Conservation (phyloP, 495 filamentous ascomycete genomes). For the Cryomyces minteri region DNA sequence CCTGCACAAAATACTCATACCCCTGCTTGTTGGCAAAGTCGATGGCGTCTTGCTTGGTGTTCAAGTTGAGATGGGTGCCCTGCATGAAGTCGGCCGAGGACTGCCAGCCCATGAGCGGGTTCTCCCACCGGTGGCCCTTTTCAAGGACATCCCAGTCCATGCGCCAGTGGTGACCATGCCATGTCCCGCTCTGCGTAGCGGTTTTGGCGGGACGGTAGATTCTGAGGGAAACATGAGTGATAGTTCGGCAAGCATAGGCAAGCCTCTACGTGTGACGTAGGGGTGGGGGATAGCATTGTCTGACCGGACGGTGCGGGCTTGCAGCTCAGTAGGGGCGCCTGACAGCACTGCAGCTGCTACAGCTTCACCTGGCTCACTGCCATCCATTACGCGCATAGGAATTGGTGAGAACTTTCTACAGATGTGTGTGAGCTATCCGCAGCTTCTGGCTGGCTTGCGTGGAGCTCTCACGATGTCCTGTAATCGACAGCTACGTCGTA, state of each 20-base stretch:
- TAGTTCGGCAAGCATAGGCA: neutral
- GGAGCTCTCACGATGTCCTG: slow-evolving; percentile 50
- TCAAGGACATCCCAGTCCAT: slow-evolving; percentile 95
- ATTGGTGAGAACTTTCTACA: slow-evolving; percentile 72
- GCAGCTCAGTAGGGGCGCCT: slow-evolving; percentile 81
- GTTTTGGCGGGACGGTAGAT: slow-evolving; percentile 84
- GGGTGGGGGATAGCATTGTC: slow-evolving; percentile 2
- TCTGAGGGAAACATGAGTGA: slow-evolving; percentile 22
- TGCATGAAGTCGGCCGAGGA: slow-evolving; percentile 88
- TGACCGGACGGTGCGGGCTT: slow-evolving; percentile 85
- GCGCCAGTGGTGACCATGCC: slow-evolving; percentile 69
- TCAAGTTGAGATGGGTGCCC: slow-evolving; percentile 77
- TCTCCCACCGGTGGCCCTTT: slow-evolving; percentile 93
- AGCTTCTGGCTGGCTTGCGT: neutral
- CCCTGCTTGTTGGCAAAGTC: slow-evolving; percentile 94
- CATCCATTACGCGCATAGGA: slow-evolving; percentile 73
- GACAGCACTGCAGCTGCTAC: slow-evolving; percentile 74
- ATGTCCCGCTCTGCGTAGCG: slow-evolving; percentile 81
- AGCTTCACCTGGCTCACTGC: slow-evolving; percentile 60
- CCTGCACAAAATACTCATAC: slow-evolving; percentile 97
- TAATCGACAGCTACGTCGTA: slow-evolving; percentile 63
- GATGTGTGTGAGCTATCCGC: neutral
- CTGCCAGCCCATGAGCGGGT: slow-evolving; percentile 95
- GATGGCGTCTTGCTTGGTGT: slow-evolving; percentile 87
- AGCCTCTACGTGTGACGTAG: neutral